Evolutionary conservation across 2,329 filamentous ascomycete species (phyloP).

Genomic region (Lasiodiplodia sp.): DNA sequence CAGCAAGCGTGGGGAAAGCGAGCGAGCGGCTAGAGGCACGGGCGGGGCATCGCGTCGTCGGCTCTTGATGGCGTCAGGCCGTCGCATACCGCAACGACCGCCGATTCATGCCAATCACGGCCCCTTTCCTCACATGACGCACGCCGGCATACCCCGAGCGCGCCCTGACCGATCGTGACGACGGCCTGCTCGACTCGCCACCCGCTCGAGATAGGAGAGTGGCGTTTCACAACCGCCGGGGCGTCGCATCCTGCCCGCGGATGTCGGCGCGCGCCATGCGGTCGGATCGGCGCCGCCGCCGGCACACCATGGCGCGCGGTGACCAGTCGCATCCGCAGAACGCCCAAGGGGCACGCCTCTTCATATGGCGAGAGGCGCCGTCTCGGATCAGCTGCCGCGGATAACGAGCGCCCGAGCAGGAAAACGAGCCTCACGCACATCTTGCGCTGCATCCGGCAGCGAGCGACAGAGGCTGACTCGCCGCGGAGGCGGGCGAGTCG

Average conservation of each 20-base stretch:
- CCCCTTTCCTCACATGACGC: neutral
- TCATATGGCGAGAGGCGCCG: neutral
- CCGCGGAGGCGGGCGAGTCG: neutral
- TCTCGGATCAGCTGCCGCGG: neutral
- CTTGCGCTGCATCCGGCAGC: neutral
- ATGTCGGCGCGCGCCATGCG: neutral
- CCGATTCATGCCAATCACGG: conserved; percentile 3
- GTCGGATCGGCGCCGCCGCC: neutral
- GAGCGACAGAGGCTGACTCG: neutral
- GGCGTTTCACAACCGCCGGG: neutral
- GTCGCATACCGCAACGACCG: neutral
- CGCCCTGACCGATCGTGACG: neutral
- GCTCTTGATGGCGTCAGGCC: neutral
- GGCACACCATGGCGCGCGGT: neutral
- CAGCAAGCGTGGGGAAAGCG: neutral
- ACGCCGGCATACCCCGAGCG: neutral
- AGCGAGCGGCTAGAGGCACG: neutral
- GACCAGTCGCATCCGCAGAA: neutral
- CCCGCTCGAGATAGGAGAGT: neutral
- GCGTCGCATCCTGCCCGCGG: neutral
- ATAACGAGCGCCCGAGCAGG: neutral
- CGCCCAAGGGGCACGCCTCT: neutral
- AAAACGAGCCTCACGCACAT: conserved; percentile 19
- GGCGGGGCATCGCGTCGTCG: neutral
- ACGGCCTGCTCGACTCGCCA: conserved; percentile 10